Evolutionary conservation across 176 grass and related monocot genomes (phyloP).

Genomic region (Guadua angustifolia): DNA sequence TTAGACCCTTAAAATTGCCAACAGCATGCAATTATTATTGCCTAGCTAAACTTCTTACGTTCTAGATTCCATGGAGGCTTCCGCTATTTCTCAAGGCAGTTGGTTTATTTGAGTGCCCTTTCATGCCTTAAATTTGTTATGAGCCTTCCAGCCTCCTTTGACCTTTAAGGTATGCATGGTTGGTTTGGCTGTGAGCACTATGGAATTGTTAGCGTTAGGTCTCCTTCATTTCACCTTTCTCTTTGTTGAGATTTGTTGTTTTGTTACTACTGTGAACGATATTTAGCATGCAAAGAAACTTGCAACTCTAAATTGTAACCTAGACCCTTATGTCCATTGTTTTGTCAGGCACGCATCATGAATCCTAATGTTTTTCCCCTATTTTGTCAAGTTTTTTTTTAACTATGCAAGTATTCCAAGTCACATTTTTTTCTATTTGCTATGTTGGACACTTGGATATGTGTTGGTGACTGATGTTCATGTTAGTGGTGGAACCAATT

Average conservation of each 20-base stretch:
- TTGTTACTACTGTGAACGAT: background rate
- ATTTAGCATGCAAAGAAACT: conserved; percentile 2
- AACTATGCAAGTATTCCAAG: background rate
- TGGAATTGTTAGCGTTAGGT: background rate
- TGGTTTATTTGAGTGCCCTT: background rate
- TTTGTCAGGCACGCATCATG: background rate
- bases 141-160: background rate
- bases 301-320: background rate
- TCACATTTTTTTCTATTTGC: background rate
- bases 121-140: background rate
- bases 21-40: background rate
- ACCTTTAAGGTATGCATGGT: background rate
- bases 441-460: background rate
- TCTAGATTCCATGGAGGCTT: background rate
- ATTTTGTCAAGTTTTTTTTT: background rate
- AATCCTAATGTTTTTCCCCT: background rate
- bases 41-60: background rate
- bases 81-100: background rate
- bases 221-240: background rate
- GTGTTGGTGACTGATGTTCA: background rate
- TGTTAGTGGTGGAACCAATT: background rate
- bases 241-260: background rate
- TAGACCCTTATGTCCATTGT: background rate
- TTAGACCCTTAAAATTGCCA: background rate
- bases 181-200: background rate